Conservation (phyloP, 306 rosid species). For the Adenanthera pavonina region DNA sequence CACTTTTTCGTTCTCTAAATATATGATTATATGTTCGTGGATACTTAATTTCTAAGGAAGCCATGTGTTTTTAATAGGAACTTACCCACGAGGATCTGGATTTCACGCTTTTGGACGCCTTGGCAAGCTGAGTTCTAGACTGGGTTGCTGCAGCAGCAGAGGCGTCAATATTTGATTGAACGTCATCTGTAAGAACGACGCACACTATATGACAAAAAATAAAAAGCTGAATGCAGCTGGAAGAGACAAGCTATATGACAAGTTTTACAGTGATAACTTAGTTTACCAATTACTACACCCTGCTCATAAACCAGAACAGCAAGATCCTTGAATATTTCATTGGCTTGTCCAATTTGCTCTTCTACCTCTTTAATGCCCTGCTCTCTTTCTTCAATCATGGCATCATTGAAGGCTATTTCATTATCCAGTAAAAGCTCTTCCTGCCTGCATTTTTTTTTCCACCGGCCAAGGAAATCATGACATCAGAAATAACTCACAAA, state of each 20-base stretch:
- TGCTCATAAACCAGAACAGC: slow-evolving; percentile 90
- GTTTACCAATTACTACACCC: slow-evolving; percentile 75
- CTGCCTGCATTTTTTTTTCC: slow-evolving; percentile 58
- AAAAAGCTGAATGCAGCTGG: slow-evolving; percentile 7
- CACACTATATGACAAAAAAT: slow-evolving; percentile 23
- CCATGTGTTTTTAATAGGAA: neutral
- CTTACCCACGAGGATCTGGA: slow-evolving; percentile 70
- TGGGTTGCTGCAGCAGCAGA: slow-evolving; percentile 66
- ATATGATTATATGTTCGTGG: too few species aligned
- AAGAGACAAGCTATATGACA: slow-evolving; percentile 9
- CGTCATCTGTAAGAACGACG: slow-evolving; percentile 58
- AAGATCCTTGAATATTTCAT: slow-evolving; percentile 81
- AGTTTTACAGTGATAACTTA: neutral
- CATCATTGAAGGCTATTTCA: slow-evolving; percentile 69
- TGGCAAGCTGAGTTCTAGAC: slow-evolving; percentile 60
- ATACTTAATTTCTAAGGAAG: too few species aligned
- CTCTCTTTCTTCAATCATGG: slow-evolving; percentile 84
- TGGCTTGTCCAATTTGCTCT: slow-evolving; percentile 75
- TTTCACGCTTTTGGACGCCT: slow-evolving; percentile 72
- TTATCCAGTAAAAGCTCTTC: slow-evolving; percentile 49
- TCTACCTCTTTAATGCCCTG: slow-evolving; percentile 72
- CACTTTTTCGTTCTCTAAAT: too few species aligned
- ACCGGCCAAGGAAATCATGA: slow-evolving; percentile 39
- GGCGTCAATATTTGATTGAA: slow-evolving; percentile 67
- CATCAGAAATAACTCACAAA: slow-evolving; percentile 18